Conservation (phyloP, 2,329 filamentous ascomycete species). For the Thermoascus crustaceus region DNA sequence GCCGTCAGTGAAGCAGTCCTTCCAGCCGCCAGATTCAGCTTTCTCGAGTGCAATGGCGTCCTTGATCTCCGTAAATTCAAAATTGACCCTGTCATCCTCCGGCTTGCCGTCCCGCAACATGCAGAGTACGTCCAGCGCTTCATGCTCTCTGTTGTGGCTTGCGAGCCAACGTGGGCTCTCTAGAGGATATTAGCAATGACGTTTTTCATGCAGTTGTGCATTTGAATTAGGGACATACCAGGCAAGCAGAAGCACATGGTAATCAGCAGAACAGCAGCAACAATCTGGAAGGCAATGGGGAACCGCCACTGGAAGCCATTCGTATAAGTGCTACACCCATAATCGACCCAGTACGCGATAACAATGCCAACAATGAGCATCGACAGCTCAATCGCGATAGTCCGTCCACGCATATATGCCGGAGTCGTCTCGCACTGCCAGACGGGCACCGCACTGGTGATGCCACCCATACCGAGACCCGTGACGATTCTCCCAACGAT, state of each 20-base stretch:
- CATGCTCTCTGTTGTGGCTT: background rate
- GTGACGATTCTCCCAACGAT: slow-evolving; percentile 41
- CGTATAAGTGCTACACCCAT: slow-evolving; percentile 7
- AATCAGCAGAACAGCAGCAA: slow-evolving; percentile 3
- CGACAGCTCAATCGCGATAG: slow-evolving; percentile 6
- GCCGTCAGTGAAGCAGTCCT: slow-evolving; percentile 1
- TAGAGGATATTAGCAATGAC: background rate
- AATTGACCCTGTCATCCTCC: background rate
- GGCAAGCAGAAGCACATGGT: background rate
- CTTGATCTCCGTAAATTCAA: slow-evolving; percentile 1
- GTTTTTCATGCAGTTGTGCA: background rate
- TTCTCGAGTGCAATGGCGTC: background rate
- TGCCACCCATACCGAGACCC: slow-evolving; percentile 42
- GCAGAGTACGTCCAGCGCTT: slow-evolving; percentile 1
- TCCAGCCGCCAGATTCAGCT: slow-evolving; percentile 1
- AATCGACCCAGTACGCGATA: slow-evolving; percentile 10
- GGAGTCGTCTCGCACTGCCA: slow-evolving; percentile 27
- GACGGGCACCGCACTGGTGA: slow-evolving; percentile 39
- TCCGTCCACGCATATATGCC: slow-evolving; percentile 5
- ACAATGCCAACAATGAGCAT: slow-evolving; percentile 12
- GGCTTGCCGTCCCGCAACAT: background rate
- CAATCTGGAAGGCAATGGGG: slow-evolving; percentile 9
- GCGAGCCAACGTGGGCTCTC: slow-evolving; percentile 1
- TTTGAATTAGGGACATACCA: background rate
- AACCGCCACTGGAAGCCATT: slow-evolving; percentile 9